A percentile compares a stretch with the other conserved stretches of the same genome.
phyloP scores from a whole-genome alignment of 805 yeast genomes.

The Cephaloascus fragrans region DNA sequence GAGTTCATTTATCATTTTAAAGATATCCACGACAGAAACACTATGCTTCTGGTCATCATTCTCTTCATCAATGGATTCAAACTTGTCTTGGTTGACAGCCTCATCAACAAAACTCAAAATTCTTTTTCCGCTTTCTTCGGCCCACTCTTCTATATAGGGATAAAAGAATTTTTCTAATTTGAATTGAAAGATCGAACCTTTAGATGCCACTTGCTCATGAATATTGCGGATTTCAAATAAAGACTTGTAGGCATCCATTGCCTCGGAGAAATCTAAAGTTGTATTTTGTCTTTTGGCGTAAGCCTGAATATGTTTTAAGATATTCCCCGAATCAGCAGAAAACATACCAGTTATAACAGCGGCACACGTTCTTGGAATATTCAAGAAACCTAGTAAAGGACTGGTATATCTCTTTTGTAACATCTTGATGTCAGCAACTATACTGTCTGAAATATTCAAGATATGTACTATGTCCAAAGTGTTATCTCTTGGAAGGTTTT shows the following conservation, averaged over 20 bases:
- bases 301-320: slow-evolving; percentile 39
- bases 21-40: slow-evolving; percentile 59
- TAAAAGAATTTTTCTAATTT: slow-evolving; percentile 48
- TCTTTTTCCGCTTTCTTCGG: slow-evolving; percentile 32
- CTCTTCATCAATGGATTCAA: slow-evolving; percentile 38
- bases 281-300: slow-evolving; percentile 21
- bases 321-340: slow-evolving; percentile 41
- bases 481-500: slow-evolving; percentile 48
- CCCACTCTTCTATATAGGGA: slow-evolving; percentile 26
- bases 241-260: slow-evolving; percentile 44
- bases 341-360: slow-evolving; percentile 40
- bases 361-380: slow-evolving; percentile 40
- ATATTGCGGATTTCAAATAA: slow-evolving; percentile 44
- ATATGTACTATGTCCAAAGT: slow-evolving; percentile 46
- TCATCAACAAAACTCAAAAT: slow-evolving; percentile 38
- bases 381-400: slow-evolving; percentile 50
- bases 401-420: slow-evolving; percentile 51
- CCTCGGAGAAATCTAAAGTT: slow-evolving; percentile 40
- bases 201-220: slow-evolving; percentile 34
- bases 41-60: slow-evolving; percentile 35
- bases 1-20: slow-evolving; percentile 50
- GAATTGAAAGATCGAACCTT: slow-evolving; percentile 33
- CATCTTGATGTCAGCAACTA: slow-evolving; percentile 36
- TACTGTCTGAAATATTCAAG: slow-evolving; percentile 42
- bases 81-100: slow-evolving; percentile 49